These are phyloP conservation scores for Cladosporium sp. DNA, from an alignment of 2,329 filamentous ascomycete species.

Conservation along the genomic window DNA sequence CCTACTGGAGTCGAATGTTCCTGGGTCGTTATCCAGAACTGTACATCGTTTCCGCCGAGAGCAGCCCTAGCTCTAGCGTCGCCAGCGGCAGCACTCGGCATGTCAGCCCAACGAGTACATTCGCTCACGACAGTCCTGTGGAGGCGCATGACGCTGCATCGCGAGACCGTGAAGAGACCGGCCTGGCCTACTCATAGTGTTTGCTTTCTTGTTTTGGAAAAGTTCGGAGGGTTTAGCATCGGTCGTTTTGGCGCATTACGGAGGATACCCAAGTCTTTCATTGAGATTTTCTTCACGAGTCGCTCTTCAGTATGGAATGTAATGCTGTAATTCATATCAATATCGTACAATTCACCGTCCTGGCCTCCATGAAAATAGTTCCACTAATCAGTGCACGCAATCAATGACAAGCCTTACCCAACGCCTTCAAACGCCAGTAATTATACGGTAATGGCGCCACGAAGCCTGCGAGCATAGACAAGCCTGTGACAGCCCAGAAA, in stretches of 20 bases:
- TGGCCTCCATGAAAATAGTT: no score
- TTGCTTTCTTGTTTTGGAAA: background rate
- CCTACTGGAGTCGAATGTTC: slow-evolving; percentile 44
- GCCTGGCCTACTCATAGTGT: background rate
- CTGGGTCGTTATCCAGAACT: slow-evolving; percentile 44
- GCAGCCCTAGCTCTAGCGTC: slow-evolving; percentile 31
- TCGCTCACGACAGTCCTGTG: slow-evolving; percentile 1
- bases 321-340: background rate
- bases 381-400: no score
- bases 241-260: slow-evolving; percentile 11
- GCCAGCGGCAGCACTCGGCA: slow-evolving; percentile 26
- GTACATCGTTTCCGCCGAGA: slow-evolving; percentile 46
- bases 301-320: background rate
- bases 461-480: slow-evolving; percentile 3
- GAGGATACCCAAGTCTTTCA: slow-evolving; percentile 12
- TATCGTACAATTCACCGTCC: no score
- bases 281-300: background rate
- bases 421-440: slow-evolving; percentile 6
- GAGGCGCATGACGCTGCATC: background rate
- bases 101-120: slow-evolving; percentile 27
- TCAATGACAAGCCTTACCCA: slow-evolving; percentile 8
- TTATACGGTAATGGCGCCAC: slow-evolving; percentile 7
- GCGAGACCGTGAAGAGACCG: background rate
- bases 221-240: slow-evolving; percentile 10
- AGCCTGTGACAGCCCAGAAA: background rate